Evolutionary conservation across 257 asterid genomes (phyloP), one percentile per base, ranked within the genome.

Genomic region (Mentha longifolia): DNA sequence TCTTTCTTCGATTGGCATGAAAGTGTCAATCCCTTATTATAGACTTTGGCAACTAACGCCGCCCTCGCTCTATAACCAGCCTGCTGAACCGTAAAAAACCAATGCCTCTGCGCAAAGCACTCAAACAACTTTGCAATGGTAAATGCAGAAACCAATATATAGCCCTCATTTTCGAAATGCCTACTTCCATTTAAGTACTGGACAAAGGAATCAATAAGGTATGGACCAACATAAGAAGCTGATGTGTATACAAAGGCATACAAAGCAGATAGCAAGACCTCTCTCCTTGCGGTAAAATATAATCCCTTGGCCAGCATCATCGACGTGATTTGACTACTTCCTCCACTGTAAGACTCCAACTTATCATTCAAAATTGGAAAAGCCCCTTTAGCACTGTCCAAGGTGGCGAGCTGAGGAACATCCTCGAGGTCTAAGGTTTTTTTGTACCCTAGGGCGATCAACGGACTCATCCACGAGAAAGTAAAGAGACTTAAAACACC

Each of bases 51-150:
- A 68, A 93, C 94, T 79, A 93, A 64, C 0, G 97, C 97, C 1
- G 98, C 87, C 65, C 96, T 82, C 20, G 91, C 94, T 81, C 97
- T 73, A 67, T 80, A 85, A 52, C 97, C 98, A 28, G 87, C 96
- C 77, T 87, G 96, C 76, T 91, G 97, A 59, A 78, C 95, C 75
- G 77, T 86, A 19, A 93, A 93, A 77, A 66, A 86, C 94, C 91
- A 85, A 62, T 91, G 96, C 68, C 97, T 86, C 67, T 82, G 88
- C 4, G 96, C 45, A 64, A 93, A 73, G 71, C 91, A 81, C 82
- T 93, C 96, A 16, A 86, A 86, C 76, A 91, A 17, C 86, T 93
- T 93, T 1, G 96, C 96, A 61, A 70, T 7, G 62, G 84, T 85
- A 80, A 91, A 93, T 4, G 81, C 83, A 28, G 79, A 76, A 22